phyloP scores from a whole-genome alignment of 2,329 filamentous ascomycete species.

The Arachnomyces sp. region DNA sequence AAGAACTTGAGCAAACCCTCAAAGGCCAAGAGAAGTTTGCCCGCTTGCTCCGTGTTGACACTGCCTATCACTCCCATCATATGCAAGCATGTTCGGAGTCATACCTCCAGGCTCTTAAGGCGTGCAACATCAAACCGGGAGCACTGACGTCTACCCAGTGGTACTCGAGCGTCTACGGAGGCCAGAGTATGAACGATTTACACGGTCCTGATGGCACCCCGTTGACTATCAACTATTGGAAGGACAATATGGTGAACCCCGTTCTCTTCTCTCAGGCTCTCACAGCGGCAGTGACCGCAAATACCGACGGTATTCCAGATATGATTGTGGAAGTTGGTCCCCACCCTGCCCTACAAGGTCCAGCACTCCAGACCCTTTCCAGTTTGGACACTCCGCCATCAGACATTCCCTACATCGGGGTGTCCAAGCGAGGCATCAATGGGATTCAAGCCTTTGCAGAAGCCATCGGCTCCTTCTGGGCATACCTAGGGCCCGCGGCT shows the following conservation, averaged over 20 bases:
- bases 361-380: constrained; percentile 7
- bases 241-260: constrained; percentile 28
- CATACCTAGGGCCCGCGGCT: neutral
- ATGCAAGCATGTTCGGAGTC: constrained; percentile 22
- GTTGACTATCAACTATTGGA: constrained; percentile 25
- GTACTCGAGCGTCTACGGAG: constrained; percentile 25
- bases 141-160: constrained; percentile 9
- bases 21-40: constrained; percentile 31
- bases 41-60: constrained; percentile 33
- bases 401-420: constrained; percentile 9
- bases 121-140: neutral
- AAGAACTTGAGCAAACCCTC: constrained; percentile 22
- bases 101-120: constrained; percentile 11
- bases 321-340: constrained; percentile 20
- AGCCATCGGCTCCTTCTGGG: constrained; percentile 9
- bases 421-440: constrained; percentile 5
- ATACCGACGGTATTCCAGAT: constrained; percentile 2
- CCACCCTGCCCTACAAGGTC: constrained; percentile 19
- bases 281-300: constrained; percentile 1
- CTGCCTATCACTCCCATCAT: constrained; percentile 40
- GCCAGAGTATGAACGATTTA: constrained; percentile 21
- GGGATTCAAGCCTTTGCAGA: constrained; percentile 5
- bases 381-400: constrained; percentile 15
- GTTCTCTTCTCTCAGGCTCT: constrained; percentile 30
- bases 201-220: constrained; percentile 4